A percentile compares a stretch with the other conserved stretches of the same genome.
phyloP scores from a whole-genome alignment of 495 filamentous ascomycete genomes.

The Hypoxylon cercidicola region DNA sequence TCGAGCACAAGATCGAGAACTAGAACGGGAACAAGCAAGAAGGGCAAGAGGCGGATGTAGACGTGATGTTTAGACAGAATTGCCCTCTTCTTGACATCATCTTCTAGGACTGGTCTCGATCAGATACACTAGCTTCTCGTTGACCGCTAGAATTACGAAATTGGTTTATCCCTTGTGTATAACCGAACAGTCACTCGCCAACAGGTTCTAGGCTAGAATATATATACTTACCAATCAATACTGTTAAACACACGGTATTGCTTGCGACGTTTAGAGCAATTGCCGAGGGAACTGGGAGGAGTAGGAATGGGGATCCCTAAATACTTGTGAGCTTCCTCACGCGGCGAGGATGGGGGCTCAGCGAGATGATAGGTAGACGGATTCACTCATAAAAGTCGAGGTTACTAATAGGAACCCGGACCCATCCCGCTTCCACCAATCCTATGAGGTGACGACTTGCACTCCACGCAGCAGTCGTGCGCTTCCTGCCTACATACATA shows the following conservation, averaged over 20 bases:
- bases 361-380: conserved; percentile 42
- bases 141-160: conserved; percentile 36
- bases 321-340: conserved; percentile 21
- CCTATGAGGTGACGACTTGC: conserved; percentile 19
- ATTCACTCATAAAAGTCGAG: conserved; percentile 16
- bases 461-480: conserved; percentile 34
- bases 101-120: conserved; percentile 2
- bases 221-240: neutral
- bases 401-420: conserved; percentile 23
- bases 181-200: neutral
- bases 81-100: conserved; percentile 15
- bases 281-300: conserved; percentile 19
- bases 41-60: conserved; percentile 1
- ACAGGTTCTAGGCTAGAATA: too few species aligned
- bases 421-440: conserved; percentile 32
- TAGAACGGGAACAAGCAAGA: too few species aligned
- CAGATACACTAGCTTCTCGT: conserved; percentile 10
- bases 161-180: neutral
- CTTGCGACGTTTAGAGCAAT: conserved; percentile 12
- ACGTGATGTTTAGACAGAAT: neutral
- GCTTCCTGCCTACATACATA: conserved; percentile 24
- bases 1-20: conserved; percentile 2
- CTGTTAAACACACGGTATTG: conserved; percentile 2
- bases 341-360: conserved; percentile 35
- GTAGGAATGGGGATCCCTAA: conserved; percentile 20